phyloP scores from a whole-genome alignment of 805 yeast genomes.

The Saitoella complicata region DNA sequence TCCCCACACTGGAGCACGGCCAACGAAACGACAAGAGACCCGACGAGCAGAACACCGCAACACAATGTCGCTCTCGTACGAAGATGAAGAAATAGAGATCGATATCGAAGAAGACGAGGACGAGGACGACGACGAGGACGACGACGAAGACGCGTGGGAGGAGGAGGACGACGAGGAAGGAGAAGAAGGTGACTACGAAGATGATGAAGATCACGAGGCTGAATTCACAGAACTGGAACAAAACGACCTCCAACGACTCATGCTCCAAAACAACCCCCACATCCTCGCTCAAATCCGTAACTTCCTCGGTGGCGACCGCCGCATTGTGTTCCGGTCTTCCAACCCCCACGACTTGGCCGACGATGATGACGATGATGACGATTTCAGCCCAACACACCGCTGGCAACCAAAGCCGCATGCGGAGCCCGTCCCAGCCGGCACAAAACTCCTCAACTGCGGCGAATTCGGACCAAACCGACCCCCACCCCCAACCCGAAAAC shows the following conservation, averaged over 20 bases:
- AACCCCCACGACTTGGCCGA: constrained; percentile 1
- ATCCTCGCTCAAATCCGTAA: not conserved
- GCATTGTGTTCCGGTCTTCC: not conserved
- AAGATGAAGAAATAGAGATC: constrained; percentile 5
- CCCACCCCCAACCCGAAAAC: not conserved
- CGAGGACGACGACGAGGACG: constrained; percentile 2
- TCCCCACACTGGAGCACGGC: too few relatives aligned
- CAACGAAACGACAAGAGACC: too few relatives aligned
- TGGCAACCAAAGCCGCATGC: constrained; percentile 5
- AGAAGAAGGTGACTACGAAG: constrained; percentile 3
- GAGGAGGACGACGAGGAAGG: constrained; percentile 1
- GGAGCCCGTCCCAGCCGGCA: constrained; percentile 11
- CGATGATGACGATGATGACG: constrained; percentile 8
- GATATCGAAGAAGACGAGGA: constrained; percentile 2
- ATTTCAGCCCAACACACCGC: constrained; percentile 4
- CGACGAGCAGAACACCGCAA: too few relatives aligned
- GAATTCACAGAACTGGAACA: not conserved
- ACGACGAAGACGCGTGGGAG: constrained; percentile 1
- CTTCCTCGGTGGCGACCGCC: not conserved
- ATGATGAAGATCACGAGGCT: constrained; percentile 1
- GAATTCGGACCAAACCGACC: constrained; percentile 8
- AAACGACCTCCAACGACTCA: too few relatives aligned
- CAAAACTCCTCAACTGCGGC: constrained; percentile 9
- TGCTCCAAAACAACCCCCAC: not conserved
- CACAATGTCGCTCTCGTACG: not conserved